Conservation (phyloP, 176 grass and related monocot genomes). For the Leersia perrieri region DNA sequence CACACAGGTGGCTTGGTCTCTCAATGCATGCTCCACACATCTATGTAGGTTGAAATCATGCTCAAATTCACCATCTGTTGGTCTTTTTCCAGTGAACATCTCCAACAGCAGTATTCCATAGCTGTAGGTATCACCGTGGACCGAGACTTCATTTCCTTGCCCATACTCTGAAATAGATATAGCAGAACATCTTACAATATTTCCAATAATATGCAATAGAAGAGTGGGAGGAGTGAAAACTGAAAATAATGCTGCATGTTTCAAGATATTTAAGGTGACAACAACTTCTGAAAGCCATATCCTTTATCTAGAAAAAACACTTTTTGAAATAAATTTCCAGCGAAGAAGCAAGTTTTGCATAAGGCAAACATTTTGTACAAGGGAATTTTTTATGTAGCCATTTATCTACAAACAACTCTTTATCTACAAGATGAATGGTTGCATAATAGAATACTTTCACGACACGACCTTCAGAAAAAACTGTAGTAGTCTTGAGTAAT, state of each 20-base stretch:
- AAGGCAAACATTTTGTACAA: no score
- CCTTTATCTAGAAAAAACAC: background rate
- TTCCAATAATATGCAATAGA: background rate
- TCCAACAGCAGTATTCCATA: slow-evolving; percentile 20
- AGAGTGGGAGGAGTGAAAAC: background rate
- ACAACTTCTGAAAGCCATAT: background rate
- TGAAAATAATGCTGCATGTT: no score
- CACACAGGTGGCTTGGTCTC: background rate
- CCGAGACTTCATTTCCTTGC: slow-evolving; percentile 22
- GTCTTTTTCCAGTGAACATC: slow-evolving; percentile 32
- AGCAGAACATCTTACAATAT: background rate
- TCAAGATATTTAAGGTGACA: background rate
- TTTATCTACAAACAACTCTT: no score
- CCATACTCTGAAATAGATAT: slow-evolving; percentile 4
- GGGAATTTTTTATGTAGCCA: no score
- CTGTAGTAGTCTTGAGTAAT: no score
- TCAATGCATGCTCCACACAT: background rate
- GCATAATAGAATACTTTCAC: no score
- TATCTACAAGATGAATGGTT: no score
- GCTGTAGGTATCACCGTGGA: slow-evolving; percentile 18
- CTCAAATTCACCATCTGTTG: background rate
- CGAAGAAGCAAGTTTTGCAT: background rate
- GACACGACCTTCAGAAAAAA: no score
- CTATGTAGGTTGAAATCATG: slow-evolving; percentile 2
- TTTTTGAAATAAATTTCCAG: background rate